Base-by-base conservation (phyloP, 1,139 yeast genomes). In the Lodderomyces orthopsilosis region DNA sequence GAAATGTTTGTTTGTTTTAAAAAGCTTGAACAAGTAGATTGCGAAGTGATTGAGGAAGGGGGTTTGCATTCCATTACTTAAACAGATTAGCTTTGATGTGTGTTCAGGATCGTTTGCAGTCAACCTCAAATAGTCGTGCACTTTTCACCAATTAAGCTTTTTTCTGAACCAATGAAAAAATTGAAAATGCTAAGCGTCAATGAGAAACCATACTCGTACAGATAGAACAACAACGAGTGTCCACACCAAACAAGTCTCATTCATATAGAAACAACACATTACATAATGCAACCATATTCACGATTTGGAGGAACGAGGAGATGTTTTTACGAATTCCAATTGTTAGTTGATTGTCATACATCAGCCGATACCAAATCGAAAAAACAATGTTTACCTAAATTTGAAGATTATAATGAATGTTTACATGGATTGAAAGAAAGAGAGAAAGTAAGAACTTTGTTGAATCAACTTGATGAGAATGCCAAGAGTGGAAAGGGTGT, bases 231-330 rank as follows among this genome's bases (percentile, higher is more conserved):
- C n/a, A n/a, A n/a, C 27, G n/a, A 24, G n/a, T 24, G n/a, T 24
- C 27, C 27, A 24, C 23, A 6, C 7, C 23, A 6, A 21, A 21
- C 23, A 21, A 5, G 8, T 8, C 23, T 6, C 23, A 21, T 5
- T 21, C n/a, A n/a, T n/a, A 14, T 8, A 21, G 46, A 57, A 43
- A 34, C 37, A 34, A 14, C 5, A n/a, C 17, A n/a, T 14, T 3
- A 23, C n/a, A 32, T 7, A 39, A 73, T 73, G 78, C 77, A 71
- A 55, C 77, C 78, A 54, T 70, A 71, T 53, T 70, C 77, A 40
- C 70, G 77, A 66, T 59, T 68, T 30, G 77, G 77, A 33, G 78
- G 77, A 45, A 73, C 78, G 50, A 70, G 77, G 62, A 71, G 63
- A 62, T 73, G 78, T 55, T 73, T 71, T 56, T 73, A 72, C 57